These are phyloP conservation scores for Symbiodinium pilosum DNA, from an alignment of 73 alveolate genomes.

Conservation along the genomic window DNA sequence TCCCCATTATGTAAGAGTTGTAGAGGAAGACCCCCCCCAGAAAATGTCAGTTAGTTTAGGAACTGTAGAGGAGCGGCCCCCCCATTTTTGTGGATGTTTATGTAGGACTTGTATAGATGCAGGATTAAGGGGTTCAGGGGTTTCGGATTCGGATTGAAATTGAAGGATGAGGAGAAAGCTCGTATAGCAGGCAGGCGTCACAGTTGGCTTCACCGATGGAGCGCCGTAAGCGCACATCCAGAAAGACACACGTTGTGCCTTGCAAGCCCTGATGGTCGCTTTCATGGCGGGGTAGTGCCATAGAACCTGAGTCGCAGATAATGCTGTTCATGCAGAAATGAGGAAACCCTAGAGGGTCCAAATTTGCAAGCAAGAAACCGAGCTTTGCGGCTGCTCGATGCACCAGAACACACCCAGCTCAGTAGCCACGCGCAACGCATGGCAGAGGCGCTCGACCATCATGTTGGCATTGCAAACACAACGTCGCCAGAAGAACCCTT, in stretches of 20 bases:
- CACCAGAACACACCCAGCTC: not conserved
- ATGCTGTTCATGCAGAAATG: not conserved
- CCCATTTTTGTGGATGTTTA: too few relatives aligned
- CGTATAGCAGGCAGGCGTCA: not conserved
- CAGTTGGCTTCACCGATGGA: not conserved
- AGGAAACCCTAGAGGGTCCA: not conserved
- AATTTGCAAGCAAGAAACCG: not conserved
- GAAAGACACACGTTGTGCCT: not conserved
- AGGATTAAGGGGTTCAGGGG: too few relatives aligned
- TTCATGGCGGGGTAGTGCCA: not conserved
- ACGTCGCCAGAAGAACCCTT: too few relatives aligned
- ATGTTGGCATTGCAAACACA: not conserved
- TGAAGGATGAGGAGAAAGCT: not conserved
- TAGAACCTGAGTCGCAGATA: not conserved
- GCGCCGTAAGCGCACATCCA: not conserved
- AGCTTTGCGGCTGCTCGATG: not conserved
- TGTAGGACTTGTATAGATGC: too few relatives aligned
- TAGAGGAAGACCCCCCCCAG: too few relatives aligned
- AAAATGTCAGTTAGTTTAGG: too few relatives aligned
- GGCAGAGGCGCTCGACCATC: not conserved
- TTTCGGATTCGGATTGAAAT: too few relatives aligned
- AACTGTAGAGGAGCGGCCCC: too few relatives aligned
- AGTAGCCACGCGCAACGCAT: not conserved
- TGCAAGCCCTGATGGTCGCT: not conserved
- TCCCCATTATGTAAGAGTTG: too few relatives aligned